A percentile compares a stretch with the other conserved stretches of the same genome.
Evolutionary conservation across 768 basidiomycete genomes (phyloP).

Genomic region (Hysterangium stoloniferum): DNA sequence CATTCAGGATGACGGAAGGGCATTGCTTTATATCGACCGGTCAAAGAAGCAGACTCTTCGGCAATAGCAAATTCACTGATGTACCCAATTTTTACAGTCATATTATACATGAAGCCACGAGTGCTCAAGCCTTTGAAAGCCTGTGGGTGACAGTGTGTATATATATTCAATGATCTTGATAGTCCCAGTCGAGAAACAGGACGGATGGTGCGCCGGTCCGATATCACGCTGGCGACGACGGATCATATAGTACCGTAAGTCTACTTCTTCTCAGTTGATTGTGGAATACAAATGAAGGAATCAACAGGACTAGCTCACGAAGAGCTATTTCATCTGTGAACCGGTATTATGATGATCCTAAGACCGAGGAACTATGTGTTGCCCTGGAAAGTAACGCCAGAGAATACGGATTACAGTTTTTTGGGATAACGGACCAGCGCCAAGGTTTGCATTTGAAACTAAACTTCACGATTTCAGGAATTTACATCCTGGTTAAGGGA

Average conservation of each 20-base stretch:
- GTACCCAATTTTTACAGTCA: background rate
- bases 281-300: background rate
- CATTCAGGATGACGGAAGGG: slow-evolving; percentile 64
- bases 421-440: slow-evolving; percentile 81
- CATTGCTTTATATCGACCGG: slow-evolving; percentile 81
- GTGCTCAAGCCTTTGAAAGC: slow-evolving; percentile 86
- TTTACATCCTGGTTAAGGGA: slow-evolving; percentile 38
- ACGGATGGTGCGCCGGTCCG: slow-evolving; percentile 71
- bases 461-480: background rate
- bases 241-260: slow-evolving; percentile 85
- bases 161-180: slow-evolving; percentile 13
- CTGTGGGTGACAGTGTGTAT: slow-evolving; percentile 38
- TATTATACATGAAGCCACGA: slow-evolving; percentile 80
- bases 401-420: slow-evolving; percentile 86
- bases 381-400: slow-evolving; percentile 87
- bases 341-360: slow-evolving; percentile 74
- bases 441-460: slow-evolving; percentile 44
- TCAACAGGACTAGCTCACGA: slow-evolving; percentile 55
- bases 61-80: background rate
- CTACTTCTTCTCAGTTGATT: background rate
- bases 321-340: slow-evolving; percentile 65
- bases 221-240: slow-evolving; percentile 83
- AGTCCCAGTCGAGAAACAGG: slow-evolving; percentile 55
- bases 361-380: slow-evolving; percentile 73
- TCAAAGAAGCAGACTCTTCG: slow-evolving; percentile 21